Evolutionary conservation across 2,329 filamentous ascomycete genomes (phyloP), one percentile per base, ranked within the genome.

Genomic region (Hirsutella thompsonii): DNA sequence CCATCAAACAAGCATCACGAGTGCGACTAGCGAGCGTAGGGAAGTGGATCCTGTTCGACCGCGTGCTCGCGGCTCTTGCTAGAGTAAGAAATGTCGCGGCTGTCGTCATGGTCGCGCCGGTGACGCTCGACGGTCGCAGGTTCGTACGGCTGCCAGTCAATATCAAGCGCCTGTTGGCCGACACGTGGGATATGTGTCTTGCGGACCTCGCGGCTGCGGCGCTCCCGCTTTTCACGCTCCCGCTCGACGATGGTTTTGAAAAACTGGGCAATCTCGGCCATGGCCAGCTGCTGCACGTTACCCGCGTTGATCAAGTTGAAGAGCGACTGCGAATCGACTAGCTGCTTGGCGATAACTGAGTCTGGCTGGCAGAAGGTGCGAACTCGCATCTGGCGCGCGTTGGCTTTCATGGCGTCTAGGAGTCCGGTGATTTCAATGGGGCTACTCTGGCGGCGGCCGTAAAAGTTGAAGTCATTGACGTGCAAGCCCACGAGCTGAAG

Each of bases 321-420:
- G 3, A 76, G 54, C 8, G 61, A 63, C 56, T 72, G 69, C 0
- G 68, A 51, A 46, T 78, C 73, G 3, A 72, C 55, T 6, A 79
- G 57, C 51, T 76, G 72, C 60, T 76, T 76, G 4, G 70, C 70
- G 41, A 77, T 63, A 20, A 74, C 72, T 0, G 68, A 63, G 50
- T 79, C 74, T 0, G 74, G 73, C 47, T 76, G 69, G 52, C 73
- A 77, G 46, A 69, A 74, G 1, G 72, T 76, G 32, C 70, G 67
- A 30, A 76, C 52, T 19, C 68, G 60, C 56, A 79, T 68, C 8
- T 59, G 61, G 30, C 72, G 63, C 2, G 73, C 69, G 47, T 76
- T 69, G 20, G 60, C 56, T 44, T 67, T 68, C 67, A 74, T 72
- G 39, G 67, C 62, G 34, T 70, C 63, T 6, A 78, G 54, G 6